These are phyloP conservation scores for Capsella rubella DNA, from an alignment of 441 rosid species.

Conservation along the genomic window DNA sequence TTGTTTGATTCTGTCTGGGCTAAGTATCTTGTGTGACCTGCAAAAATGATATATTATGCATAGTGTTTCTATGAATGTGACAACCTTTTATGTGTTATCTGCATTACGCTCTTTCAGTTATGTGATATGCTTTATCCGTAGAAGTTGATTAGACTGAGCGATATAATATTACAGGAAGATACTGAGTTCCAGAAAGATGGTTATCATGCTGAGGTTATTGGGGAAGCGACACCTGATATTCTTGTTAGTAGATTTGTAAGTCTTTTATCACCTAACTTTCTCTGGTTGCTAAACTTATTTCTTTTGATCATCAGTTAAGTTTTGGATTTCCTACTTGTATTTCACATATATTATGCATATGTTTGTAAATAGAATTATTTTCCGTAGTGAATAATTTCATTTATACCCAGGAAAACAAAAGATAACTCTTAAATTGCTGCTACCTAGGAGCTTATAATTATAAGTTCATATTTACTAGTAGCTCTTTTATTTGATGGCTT, in stretches of 20 bases:
- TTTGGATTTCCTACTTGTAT: not conserved
- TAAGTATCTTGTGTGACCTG: slow-evolving; percentile 11
- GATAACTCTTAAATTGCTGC: slow-evolving; percentile 4
- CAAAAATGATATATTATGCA: not conserved
- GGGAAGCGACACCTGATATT: slow-evolving; percentile 90
- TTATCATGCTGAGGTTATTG: slow-evolving; percentile 83
- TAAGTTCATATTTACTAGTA: slow-evolving; percentile 13
- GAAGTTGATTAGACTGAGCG: slow-evolving; percentile 12
- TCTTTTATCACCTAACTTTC: slow-evolving; percentile 33
- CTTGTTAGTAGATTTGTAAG: slow-evolving; percentile 88
- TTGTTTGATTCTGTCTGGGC: slow-evolving; percentile 18
- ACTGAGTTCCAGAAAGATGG: slow-evolving; percentile 80
- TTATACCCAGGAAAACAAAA: not conserved
- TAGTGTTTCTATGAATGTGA: slow-evolving; percentile 8
- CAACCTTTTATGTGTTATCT: not conserved
- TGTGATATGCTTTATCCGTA: slow-evolving; percentile 10
- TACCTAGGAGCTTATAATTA: slow-evolving; percentile 11
- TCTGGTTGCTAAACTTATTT: slow-evolving; percentile 15
- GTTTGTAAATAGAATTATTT: slow-evolving; percentile 2
- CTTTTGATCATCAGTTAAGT: slow-evolving; percentile 13
- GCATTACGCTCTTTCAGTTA: slow-evolving; percentile 8
- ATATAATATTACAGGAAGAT: slow-evolving; percentile 54
- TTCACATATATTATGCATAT: slow-evolving; percentile 18
- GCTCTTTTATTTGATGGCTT: slow-evolving; percentile 10
- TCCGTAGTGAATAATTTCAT: not conserved